phyloP scores from a whole-genome alignment of 257 asterid species.

The Datura wrightii region DNA sequence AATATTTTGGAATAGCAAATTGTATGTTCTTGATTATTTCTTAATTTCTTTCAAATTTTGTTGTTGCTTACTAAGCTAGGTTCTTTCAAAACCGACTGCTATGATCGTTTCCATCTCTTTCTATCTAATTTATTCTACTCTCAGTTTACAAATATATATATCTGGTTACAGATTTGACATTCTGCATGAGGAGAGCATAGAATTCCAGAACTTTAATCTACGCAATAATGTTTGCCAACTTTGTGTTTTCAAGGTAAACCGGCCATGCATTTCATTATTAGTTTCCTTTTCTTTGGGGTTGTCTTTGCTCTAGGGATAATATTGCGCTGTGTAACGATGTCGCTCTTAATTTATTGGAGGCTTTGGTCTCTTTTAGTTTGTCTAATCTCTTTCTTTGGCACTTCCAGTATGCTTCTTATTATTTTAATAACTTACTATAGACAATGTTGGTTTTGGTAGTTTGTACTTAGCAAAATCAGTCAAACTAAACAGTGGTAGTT shows the following conservation, averaged over 20 bases:
- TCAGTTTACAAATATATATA: constrained; percentile 14
- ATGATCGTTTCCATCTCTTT: background rate
- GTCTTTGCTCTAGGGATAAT: background rate
- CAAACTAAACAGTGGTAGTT: background rate
- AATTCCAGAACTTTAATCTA: constrained; percentile 80
- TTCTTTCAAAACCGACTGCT: background rate
- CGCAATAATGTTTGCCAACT: constrained; percentile 85
- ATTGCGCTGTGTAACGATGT: background rate
- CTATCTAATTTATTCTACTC: constrained; percentile 25
- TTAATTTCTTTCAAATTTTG: constrained; percentile 6
- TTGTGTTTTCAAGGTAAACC: constrained; percentile 76
- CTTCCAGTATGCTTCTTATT: background rate
- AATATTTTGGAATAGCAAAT: constrained; percentile 70
- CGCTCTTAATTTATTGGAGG: background rate
- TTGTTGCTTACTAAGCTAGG: background rate
- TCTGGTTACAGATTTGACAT: constrained; percentile 63
- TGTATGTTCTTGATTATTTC: constrained; percentile 54
- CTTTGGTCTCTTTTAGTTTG: background rate
- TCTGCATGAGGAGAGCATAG: constrained; percentile 79
- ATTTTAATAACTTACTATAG: background rate
- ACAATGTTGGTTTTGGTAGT: background rate
- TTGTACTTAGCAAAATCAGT: background rate
- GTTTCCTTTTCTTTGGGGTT: background rate
- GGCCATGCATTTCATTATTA: background rate
- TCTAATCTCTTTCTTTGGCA: constrained; percentile 6